Evolutionary conservation across 129 eudicot genomes (phyloP), one percentile per base, ranked within the genome.

Genomic region (Lactuca saligna): DNA sequence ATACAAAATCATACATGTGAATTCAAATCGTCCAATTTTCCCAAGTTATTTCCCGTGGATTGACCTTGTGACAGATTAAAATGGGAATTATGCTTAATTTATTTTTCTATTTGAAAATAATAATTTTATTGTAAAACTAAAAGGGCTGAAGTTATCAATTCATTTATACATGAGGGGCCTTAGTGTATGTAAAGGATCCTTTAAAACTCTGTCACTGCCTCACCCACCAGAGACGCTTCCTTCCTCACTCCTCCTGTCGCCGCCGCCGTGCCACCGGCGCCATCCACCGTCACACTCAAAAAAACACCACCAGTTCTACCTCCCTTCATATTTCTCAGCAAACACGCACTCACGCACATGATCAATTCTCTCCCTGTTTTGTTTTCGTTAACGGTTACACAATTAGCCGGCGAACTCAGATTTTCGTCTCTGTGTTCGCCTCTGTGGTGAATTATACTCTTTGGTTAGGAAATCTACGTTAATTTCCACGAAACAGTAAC

Each of bases 261-360:
- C 61, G 48, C 68, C 75, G 72, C 61, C 72, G 72, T 67, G 29
- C 53, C 61, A 35, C 72, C 72, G 75, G 29, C 57, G 66, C 17
- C 58, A 46, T 44, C 67, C 57, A 9, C 61, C 68, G 9, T 33
- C 1, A 44, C 39, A 44, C 75, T 15, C 29, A 13, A 5, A 44
- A 44, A 9, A 7, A 3, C 17, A 35, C 54, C 68, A 57, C 37
- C 49, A 35, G 4, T 17, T 33, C 14, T 50, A 14, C 6, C 1
- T 25, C 17, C 31, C 33, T 4, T 11, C 16, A 16, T 57, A 25
- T 57, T 17, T 67, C 50, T 11, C 51, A 0, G n/a, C n/a, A 11
- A n/a, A 46, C 48, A 37, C 68, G 31, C 32, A 35, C 53, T 32
- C 51, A 66, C 71, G 12, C 8, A 32, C 71, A n/a, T 8, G 57